A percentile compares a stretch with the other conserved stretches of the same genome.
Conservation (phyloP, 108 stramenopile genomes). For the Nannochloropsis gaditana region DNA sequence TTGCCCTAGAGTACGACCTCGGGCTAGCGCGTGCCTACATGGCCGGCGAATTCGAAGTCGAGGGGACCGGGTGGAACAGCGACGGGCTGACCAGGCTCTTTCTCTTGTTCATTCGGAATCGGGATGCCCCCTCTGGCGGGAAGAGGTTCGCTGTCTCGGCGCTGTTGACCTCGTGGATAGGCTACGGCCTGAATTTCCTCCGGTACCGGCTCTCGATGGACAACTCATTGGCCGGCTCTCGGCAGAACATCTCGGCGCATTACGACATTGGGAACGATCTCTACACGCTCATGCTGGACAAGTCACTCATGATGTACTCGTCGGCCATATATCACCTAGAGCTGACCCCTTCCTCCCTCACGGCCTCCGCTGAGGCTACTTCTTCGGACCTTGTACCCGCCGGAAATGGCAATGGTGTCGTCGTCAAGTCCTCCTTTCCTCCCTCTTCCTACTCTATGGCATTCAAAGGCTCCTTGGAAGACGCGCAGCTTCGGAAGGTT, state of each 20-base stretch:
- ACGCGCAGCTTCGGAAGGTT: slow-evolving; percentile 90
- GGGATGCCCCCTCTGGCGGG: slow-evolving; percentile 62
- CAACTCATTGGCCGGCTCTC: slow-evolving; percentile 65
- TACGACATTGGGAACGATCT: slow-evolving; percentile 88
- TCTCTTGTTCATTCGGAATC: slow-evolving; percentile 71
- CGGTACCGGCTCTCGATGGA: slow-evolving; percentile 81
- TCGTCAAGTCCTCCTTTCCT: background rate
- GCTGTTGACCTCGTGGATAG: slow-evolving; percentile 70
- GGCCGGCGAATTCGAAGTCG: slow-evolving; percentile 76
- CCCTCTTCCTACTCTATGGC: slow-evolving; percentile 23
- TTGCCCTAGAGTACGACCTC: slow-evolving; percentile 79
- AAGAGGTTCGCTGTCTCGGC: slow-evolving; percentile 52
- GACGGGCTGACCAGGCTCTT: slow-evolving; percentile 42
- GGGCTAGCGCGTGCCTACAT: slow-evolving; percentile 82
- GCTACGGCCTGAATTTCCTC: slow-evolving; percentile 69
- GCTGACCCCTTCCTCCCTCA: slow-evolving; percentile 23
- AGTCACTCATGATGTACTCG: slow-evolving; percentile 79
- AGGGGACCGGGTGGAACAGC: slow-evolving; percentile 56
- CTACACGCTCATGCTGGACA: slow-evolving; percentile 80
- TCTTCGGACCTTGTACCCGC: background rate
- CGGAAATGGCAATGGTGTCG: background rate
- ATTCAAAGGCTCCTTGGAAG: slow-evolving; percentile 60
- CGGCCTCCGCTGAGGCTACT: background rate
- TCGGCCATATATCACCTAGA: slow-evolving; percentile 78
- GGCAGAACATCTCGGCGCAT: slow-evolving; percentile 91